Percentiles rank a stretch among this genome's conserved stretches.
Conservation (phyloP, 2,329 filamentous ascomycete genomes). For the Fusarium tjaetaba region DNA sequence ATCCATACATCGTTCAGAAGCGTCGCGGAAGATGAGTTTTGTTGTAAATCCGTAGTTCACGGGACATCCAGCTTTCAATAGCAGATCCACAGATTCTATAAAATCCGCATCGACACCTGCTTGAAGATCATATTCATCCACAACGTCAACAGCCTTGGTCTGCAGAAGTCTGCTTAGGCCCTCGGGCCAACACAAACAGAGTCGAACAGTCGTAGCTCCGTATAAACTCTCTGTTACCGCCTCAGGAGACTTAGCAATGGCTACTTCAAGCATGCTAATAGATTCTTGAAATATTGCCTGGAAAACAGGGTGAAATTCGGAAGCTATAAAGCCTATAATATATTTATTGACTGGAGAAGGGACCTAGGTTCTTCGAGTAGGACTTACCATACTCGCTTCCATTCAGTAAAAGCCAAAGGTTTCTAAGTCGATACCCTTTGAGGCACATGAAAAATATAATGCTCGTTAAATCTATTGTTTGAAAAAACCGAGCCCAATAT, state of each 20-base stretch:
- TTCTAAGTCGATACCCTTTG: no score
- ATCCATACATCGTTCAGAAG: background rate
- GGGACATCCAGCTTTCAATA: rapidly evolving
- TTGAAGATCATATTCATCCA: rapidly evolving
- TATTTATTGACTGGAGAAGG: no score
- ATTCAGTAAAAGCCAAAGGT: no score
- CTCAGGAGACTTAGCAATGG: rapidly evolving
- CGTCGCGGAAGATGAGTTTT: rapidly evolving
- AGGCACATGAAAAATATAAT: no score
- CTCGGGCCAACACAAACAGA: rapidly evolving
- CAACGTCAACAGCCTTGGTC: rapidly evolving
- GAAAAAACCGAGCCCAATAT: background rate
- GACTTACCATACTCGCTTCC: no score
- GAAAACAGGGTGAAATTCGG: rapidly evolving
- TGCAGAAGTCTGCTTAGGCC: rapidly evolving
- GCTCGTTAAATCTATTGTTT: background rate
- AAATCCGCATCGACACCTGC: rapidly evolving
- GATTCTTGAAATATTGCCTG: background rate
- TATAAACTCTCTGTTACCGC: rapidly evolving
- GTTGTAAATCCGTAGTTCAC: no score
- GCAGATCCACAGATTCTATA: background rate
- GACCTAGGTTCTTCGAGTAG: no score
- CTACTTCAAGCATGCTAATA: background rate
- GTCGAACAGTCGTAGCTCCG: rapidly evolving
- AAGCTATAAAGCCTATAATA: no score